Evolutionary conservation across 257 asterid species (phyloP).

Genomic region (Anisodus acutangulus): DNA sequence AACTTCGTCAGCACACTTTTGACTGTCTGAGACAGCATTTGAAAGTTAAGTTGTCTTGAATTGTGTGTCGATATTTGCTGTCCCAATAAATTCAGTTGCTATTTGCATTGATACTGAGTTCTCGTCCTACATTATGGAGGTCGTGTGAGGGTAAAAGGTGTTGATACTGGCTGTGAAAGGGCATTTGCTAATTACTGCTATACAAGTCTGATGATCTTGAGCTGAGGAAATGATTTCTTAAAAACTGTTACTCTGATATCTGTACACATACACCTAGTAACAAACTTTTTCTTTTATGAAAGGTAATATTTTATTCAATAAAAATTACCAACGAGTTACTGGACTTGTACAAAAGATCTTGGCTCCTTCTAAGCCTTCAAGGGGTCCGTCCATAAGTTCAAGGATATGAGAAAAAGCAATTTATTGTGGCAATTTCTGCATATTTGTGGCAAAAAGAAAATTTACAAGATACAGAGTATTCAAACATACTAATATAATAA

Average conservation of each 20-base stretch:
- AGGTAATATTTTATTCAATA: background rate
- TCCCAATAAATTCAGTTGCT: slow-evolving; percentile 20
- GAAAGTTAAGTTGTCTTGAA: slow-evolving; percentile 16
- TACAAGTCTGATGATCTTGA: slow-evolving; percentile 10
- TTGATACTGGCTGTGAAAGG: background rate
- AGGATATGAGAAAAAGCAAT: background rate
- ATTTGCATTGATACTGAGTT: background rate
- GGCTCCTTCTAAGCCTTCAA: slow-evolving; percentile 19
- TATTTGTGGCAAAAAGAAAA: no score
- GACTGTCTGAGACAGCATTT: slow-evolving; percentile 3
- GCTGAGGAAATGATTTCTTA: slow-evolving; percentile 15
- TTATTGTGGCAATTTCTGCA: no score
- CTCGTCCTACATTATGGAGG: slow-evolving; percentile 1
- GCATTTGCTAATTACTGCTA: slow-evolving; percentile 20
- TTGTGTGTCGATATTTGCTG: slow-evolving; percentile 5
- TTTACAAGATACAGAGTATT: background rate
- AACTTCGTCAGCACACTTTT: background rate
- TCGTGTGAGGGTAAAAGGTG: slow-evolving; percentile 3
- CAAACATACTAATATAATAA: background rate
- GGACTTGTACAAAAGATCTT: background rate
- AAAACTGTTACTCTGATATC: background rate
- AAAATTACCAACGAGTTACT: background rate
- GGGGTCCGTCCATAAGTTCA: background rate
- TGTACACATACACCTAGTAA: background rate
- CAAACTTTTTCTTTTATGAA: background rate